A percentile compares a stretch with the other conserved stretches of the same genome.
These are phyloP conservation scores for Pseudogymnoascus sp. DNA, from an alignment of 2,329 filamentous ascomycete species.

Conservation along the genomic window DNA sequence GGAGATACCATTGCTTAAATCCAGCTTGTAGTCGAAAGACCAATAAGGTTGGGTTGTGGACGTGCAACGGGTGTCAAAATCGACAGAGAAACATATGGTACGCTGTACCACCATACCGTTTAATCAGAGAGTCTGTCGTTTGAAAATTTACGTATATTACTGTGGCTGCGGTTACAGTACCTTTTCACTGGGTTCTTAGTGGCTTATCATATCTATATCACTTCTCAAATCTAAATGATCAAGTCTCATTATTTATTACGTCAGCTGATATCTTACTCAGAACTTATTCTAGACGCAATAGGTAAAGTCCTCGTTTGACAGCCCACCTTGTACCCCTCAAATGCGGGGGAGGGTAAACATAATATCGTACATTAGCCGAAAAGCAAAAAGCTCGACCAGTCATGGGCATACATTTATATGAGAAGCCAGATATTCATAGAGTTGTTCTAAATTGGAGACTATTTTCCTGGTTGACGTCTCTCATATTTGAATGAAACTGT, in stretches of 20 bases:
- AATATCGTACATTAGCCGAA: slow-evolving; percentile 1
- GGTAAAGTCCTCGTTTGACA: neutral
- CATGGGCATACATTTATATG: neutral
- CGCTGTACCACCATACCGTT: neutral
- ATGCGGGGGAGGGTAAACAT: neutral
- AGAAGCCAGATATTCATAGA: neutral
- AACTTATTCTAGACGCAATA: neutral
- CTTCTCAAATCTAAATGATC: neutral
- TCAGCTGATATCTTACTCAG: neutral
- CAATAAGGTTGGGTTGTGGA: too few relatives aligned
- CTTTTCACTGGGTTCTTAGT: neutral
- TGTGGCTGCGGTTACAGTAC: neutral
- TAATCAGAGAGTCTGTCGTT: too few relatives aligned
- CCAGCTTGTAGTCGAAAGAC: neutral
- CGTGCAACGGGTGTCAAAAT: neutral
- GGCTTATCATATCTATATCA: neutral
- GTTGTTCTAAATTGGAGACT: neutral
- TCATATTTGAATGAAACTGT: neutral
- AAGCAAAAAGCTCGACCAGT: neutral
- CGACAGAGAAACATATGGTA: neutral
- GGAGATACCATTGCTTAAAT: neutral
- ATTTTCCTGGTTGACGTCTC: neutral
- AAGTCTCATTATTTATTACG: neutral
- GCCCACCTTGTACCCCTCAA: neutral
- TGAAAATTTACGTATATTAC: neutral